Base-by-base conservation (phyloP, 2,329 filamentous ascomycete genomes). In the Fusarium domesticum region DNA sequence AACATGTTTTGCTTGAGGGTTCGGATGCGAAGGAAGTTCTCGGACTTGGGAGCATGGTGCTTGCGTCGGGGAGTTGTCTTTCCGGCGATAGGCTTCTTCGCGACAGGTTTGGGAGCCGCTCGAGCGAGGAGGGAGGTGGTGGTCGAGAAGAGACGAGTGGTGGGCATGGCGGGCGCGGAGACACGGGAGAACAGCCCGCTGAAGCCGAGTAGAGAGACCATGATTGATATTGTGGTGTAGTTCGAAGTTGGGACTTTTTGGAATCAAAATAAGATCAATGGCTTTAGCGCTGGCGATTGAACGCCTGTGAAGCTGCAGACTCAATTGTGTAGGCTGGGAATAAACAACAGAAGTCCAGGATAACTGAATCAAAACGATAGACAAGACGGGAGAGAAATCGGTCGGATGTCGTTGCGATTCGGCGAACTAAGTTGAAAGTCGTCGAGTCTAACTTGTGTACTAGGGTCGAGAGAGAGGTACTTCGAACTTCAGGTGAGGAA, bases 1-100 rank as follows among this genome's bases (percentile, higher is more conserved):
- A 75, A 74, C 65, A 76, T 73, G 50, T 75, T 73, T 39, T 68
- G 60, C 45, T 68, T 70, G 46, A 77, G 66, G 46, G 70, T 72
- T 38, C 63, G 53, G 58, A 77, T 69, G 51, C 71, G 70, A n/a
- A 57, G 53, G 57, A 67, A 70, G 47, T 69, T 69, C 37, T 67
- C 69, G 18, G 64, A 69, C 50, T 66, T 67, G 32, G 51, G 40
- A 15, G 47, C 50, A 32, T 52, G 42, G 43, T 64, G 62, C 47
- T 58, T 63, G 51, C 58, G 55, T 35, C 57, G 54, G 8, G 50
- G 51, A 30, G 50, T 46, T 17, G 57, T 47, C 37, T 64, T 62
- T 51, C 46, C 50, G 7, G 50, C 42, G 14, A 45, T 23, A 41
- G 55, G 45, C 36, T 58, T 52, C 45, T 58, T 57, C 35, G 55